phyloP scores from a whole-genome alignment of 2,329 filamentous ascomycete species.

The Aspergillus eucalypticola region DNA sequence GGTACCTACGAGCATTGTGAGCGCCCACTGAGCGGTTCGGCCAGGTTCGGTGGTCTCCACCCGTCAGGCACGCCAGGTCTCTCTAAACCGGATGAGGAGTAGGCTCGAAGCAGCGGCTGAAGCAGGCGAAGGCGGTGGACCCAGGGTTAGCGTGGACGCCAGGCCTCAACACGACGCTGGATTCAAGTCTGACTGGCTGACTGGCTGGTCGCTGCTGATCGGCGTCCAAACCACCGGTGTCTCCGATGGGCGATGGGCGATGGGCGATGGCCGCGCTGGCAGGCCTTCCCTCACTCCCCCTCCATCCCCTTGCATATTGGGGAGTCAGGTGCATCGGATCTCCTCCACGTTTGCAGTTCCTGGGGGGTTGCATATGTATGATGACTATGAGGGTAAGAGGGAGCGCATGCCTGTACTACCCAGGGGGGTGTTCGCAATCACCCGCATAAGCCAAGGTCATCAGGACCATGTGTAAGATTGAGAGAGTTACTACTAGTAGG shows the following conservation, averaged over 20 bases:
- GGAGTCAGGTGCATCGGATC: slow-evolving; percentile 3
- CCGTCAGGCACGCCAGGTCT: slow-evolving; percentile 2
- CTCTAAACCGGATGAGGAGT: slow-evolving; percentile 3
- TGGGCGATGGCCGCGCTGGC: not conserved
- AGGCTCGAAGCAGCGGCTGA: not conserved
- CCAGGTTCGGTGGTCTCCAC: slow-evolving; percentile 4
- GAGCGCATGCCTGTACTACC: not conserved
- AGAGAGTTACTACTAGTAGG: not conserved
- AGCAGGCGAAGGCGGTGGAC: not conserved
- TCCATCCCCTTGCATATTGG: slow-evolving; percentile 12
- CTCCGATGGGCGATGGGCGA: slow-evolving; percentile 9
- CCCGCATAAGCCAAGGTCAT: not conserved
- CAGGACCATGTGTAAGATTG: not conserved
- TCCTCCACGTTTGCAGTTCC: slow-evolving; percentile 15
- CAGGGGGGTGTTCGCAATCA: not conserved
- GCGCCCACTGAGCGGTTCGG: not conserved
- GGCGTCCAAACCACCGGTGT: slow-evolving; percentile 7
- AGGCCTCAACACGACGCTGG: not conserved
- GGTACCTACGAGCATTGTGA: slow-evolving; percentile 1
- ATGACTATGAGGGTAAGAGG: slow-evolving; percentile 11
- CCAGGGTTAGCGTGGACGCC: slow-evolving; percentile 1
- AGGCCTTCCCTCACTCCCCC: not conserved
- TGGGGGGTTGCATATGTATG: slow-evolving; percentile 13
- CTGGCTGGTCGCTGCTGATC: not conserved
- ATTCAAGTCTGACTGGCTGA: not conserved